Evolutionary conservation across 306 rosid species (phyloP).

Genomic region (Trifolium repens): DNA sequence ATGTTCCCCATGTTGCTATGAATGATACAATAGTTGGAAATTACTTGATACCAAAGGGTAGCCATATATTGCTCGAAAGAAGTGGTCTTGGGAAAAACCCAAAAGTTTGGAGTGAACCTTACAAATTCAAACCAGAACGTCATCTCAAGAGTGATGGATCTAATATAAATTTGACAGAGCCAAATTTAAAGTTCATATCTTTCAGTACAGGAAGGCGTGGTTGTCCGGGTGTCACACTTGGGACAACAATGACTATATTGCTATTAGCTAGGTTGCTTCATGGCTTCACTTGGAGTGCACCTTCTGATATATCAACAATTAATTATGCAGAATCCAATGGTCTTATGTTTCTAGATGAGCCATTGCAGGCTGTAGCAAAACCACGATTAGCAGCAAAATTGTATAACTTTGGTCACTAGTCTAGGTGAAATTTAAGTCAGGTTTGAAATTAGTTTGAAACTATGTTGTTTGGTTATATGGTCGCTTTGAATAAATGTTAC

Average conservation of each 20-base stretch:
- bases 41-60: constrained; percentile 58
- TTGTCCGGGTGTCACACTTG: constrained; percentile 48
- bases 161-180: constrained; percentile 24
- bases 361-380: constrained; percentile 17
- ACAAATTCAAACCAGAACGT: constrained; percentile 48
- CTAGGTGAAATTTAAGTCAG: too few relatives aligned
- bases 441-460: too few relatives aligned
- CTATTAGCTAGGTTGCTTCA: constrained; percentile 55
- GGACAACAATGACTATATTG: constrained; percentile 46
- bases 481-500: too few relatives aligned
- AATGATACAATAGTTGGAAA: constrained; percentile 36
- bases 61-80: constrained; percentile 53
- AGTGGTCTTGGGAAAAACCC: constrained; percentile 46
- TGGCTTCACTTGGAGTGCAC: constrained; percentile 51
- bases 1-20: constrained; percentile 47
- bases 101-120: constrained; percentile 46
- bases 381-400: constrained; percentile 20
- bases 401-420: neutral
- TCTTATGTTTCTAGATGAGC: constrained; percentile 2
- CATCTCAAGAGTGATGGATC: constrained; percentile 27
- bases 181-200: constrained; percentile 35
- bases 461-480: too few relatives aligned
- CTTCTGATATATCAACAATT: constrained; percentile 13
- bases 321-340: neutral
- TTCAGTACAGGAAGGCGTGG: constrained; percentile 56